Conservation (phyloP, 2,329 filamentous ascomycete genomes). For the Pyrenophora seminiperda region DNA sequence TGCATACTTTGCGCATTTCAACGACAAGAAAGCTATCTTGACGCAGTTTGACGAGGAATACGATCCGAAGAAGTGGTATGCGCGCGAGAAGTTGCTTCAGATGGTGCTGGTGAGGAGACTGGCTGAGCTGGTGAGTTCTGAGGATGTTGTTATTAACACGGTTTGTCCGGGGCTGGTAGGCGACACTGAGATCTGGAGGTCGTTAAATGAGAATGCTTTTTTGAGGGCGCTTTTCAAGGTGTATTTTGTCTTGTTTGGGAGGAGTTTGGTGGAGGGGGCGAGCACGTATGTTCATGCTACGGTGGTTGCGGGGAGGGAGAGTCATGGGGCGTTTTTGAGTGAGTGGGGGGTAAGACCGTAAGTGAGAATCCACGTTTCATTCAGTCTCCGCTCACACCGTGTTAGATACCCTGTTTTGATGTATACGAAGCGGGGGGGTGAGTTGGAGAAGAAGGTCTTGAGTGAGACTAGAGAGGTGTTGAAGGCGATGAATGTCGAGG, state of each 20-base stretch:
- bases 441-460: neutral
- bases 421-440: conserved; percentile 1
- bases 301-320: conserved; percentile 54
- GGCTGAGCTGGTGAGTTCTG: conserved; percentile 18
- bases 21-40: neutral
- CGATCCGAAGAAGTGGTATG: conserved; percentile 23
- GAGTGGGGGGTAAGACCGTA: conserved; percentile 56
- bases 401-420: neutral
- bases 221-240: conserved; percentile 3
- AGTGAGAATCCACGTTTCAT: conserved; percentile 26
- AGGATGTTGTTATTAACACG: conserved; percentile 50
- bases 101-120: conserved; percentile 26
- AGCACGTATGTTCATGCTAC: conserved; percentile 57
- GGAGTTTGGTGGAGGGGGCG: conserved; percentile 50
- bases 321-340: conserved; percentile 59
- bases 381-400: neutral
- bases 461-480: neutral
- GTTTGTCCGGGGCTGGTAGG: conserved; percentile 51
- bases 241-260: conserved; percentile 39
- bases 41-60: conserved; percentile 6
- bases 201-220: neutral
- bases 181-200: conserved; percentile 2
- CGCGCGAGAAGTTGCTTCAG: conserved; percentile 23
- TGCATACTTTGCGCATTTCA: conserved; percentile 3
- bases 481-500: neutral